These are phyloP conservation scores for Naematelia encephala DNA, from an alignment of 768 basidiomycete genomes.

Conservation along the genomic window DNA sequence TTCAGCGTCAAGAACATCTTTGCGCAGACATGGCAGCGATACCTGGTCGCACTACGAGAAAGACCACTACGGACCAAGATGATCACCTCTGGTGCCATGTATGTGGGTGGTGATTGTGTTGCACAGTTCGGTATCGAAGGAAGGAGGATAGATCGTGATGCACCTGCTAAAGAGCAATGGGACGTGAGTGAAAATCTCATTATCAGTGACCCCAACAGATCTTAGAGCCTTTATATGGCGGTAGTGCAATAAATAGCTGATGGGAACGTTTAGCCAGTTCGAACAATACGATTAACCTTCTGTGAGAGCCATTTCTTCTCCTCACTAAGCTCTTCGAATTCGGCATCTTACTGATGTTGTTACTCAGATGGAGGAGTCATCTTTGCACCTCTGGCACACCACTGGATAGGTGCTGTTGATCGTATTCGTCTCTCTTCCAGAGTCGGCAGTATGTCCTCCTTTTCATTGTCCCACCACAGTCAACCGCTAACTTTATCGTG, in stretches of 20 bases:
- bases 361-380: constrained; percentile 35
- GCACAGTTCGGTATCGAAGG: constrained; percentile 48
- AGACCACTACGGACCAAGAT: constrained; percentile 46
- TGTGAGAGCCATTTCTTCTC: constrained; percentile 29
- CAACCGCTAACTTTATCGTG: neutral
- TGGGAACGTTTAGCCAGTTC: constrained; percentile 16
- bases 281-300: constrained; percentile 39
- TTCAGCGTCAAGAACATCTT: neutral
- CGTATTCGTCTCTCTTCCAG: constrained; percentile 24
- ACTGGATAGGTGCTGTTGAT: constrained; percentile 38
- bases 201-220: no score
- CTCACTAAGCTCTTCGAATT: no score
- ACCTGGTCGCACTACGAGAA: constrained; percentile 17
- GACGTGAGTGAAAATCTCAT: constrained; percentile 27
- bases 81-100: constrained; percentile 36
- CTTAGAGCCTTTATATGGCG: no score
- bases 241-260: neutral
- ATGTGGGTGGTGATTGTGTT: constrained; percentile 38
- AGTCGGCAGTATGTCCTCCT: constrained; percentile 26
- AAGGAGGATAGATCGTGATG: constrained; percentile 14
- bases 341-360: constrained; percentile 9
- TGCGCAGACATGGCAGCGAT: constrained; percentile 26
- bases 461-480: neutral
- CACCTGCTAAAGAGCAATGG: constrained; percentile 11
- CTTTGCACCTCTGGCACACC: constrained; percentile 47